Base-by-base conservation (phyloP, 305 asterid genomes). In the Fraxinus sp. region DNA sequence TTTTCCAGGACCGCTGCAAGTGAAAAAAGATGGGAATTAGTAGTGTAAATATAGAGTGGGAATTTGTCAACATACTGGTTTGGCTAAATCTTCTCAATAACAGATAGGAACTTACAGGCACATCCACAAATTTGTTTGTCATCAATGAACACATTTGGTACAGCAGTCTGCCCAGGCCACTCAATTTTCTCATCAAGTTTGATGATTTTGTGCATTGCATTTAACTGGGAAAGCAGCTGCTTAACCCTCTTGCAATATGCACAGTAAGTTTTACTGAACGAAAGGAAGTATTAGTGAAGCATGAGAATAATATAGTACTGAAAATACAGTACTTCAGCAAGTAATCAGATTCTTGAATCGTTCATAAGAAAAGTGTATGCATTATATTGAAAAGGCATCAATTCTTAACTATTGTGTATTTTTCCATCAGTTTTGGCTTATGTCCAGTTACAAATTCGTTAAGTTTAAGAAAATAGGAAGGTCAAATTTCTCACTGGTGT, bases 91-190 rank as follows among this genome's bases (percentile, higher is more conserved):
- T 39, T 20, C 79, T 16, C 11, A 79, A 28, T 11, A 78, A 16
- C 13, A 9, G 74, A 9, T 70, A 26, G 7, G 49, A 77, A 79
- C 90, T 81, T 85, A 95, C 97, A 88, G 79, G 92, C 98, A 76
- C 86, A 95, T 77, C 98, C 98, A 7, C 98, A 98, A 6, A 93
- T 92, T 80, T 95, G 98, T 62, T 95, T 92, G 80, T 92, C 95
- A 20, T 87, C 90, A 78, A 95, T 89, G 84, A 95, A 95, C 68
- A 93, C 97, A 75, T 93, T 92, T 0, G 98, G 98, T 76, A 93
- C 98, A 13, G 95, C 93, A 73, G 91, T 88, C 87, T 91, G 98
- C 82, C 93, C 93, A 0, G 95, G 89, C 98, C 98, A 75, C 96
- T 92, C 85, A 93, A 97, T 90, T 90, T 93, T 96, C 78, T 83